Conservation (phyloP, 106 monocot species). For the Dendrobium chrysotoxum region DNA sequence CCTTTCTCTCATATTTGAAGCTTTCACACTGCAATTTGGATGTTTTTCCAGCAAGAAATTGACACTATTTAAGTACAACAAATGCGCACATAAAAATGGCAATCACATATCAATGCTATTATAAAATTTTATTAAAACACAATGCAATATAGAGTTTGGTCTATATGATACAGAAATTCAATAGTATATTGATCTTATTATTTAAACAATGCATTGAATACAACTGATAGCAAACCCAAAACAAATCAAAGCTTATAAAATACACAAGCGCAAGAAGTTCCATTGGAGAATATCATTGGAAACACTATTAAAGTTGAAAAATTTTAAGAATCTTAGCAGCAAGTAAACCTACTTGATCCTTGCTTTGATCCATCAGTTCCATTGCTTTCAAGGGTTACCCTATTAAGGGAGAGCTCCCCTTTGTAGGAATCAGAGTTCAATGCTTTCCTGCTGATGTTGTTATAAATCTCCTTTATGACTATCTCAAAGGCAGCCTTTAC, state of each 20-base stretch:
- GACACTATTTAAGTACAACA: too few relatives aligned
- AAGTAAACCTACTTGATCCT: conserved; percentile 11
- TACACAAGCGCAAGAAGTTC: not conserved
- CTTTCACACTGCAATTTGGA: too few relatives aligned
- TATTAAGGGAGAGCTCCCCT: conserved; percentile 17
- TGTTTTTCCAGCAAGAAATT: too few relatives aligned
- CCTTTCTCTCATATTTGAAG: too few relatives aligned
- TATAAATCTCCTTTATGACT: conserved; percentile 33
- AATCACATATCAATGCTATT: not conserved
- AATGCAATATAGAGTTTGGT: not conserved
- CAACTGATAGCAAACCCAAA: not conserved
- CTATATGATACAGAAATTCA: not conserved
- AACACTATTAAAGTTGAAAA: not conserved
- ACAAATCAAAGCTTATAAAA: not conserved
- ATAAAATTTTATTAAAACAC: not conserved
- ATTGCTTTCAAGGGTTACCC: conserved; percentile 17
- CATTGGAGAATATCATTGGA: not conserved
- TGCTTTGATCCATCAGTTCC: conserved; percentile 13
- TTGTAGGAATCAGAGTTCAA: conserved; percentile 47
- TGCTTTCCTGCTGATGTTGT: conserved; percentile 20
- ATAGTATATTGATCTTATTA: not conserved
- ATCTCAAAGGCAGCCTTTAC: conserved; percentile 47
- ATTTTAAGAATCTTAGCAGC: conserved; percentile 11
- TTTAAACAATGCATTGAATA: not conserved
- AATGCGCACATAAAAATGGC: not conserved